A percentile compares a stretch with the other conserved stretches of the same genome.
Evolutionary conservation across 257 asterid genomes (phyloP).

Genomic region (Orobanche coerulescens): DNA sequence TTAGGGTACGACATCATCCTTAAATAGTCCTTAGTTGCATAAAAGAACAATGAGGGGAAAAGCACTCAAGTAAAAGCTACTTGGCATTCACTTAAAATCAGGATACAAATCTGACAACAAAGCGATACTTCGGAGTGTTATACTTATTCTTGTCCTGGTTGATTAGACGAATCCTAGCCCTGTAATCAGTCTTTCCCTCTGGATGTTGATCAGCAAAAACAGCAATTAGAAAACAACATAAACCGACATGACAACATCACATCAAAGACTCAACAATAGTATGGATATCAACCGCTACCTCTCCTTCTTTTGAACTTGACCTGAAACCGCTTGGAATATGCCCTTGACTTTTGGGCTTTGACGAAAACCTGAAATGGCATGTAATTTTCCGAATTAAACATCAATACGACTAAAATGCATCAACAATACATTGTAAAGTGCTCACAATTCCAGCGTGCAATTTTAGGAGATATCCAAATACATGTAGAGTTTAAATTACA

Average conservation of each 20-base stretch:
- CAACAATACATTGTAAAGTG: background rate
- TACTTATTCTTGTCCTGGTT: slow-evolving; percentile 71
- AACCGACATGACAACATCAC: too few relatives aligned
- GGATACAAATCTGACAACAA: slow-evolving; percentile 73
- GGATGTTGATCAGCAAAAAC: background rate
- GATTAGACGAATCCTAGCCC: slow-evolving; percentile 66
- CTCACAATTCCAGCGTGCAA: background rate
- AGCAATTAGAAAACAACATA: background rate
- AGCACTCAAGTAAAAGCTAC: background rate
- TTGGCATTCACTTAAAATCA: background rate
- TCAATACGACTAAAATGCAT: background rate
- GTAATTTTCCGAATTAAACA: background rate
- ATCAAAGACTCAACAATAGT: too few relatives aligned
- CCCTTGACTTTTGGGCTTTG: slow-evolving; percentile 58
- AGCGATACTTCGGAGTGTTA: slow-evolving; percentile 67
- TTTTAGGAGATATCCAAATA: too few relatives aligned
- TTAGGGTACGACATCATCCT: too few relatives aligned
- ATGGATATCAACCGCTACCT: slow-evolving; percentile 28
- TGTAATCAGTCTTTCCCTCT: slow-evolving; percentile 75
- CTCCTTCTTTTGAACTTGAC: slow-evolving; percentile 79
- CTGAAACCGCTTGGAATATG: slow-evolving; percentile 71
- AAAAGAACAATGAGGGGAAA: background rate
- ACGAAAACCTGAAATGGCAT: slow-evolving; percentile 44
- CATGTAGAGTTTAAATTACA: background rate
- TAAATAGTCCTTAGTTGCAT: background rate